Conservation (phyloP, 2,329 filamentous ascomycete genomes). For the Acrodontium crateriforme region DNA sequence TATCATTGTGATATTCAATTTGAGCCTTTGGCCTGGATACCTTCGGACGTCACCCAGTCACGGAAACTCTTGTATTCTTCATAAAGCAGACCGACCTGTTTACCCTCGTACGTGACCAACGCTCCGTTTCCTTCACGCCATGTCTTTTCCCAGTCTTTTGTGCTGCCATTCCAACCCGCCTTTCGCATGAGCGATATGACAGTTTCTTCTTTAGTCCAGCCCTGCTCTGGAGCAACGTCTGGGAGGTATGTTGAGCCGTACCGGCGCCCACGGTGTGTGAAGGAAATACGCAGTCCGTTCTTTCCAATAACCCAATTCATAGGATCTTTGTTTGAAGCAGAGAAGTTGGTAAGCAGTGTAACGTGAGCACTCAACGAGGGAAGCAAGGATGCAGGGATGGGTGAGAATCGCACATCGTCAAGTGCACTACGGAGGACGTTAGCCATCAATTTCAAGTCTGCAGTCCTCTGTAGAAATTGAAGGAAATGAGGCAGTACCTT, state of each 20-base stretch:
- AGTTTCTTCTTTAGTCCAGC: conserved; percentile 89
- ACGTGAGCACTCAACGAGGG: conserved; percentile 59
- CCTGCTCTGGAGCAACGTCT: conserved; percentile 81
- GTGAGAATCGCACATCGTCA: conserved; percentile 47
- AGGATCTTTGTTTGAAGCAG: conserved; percentile 44
- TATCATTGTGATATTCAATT: too few species aligned
- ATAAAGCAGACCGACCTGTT: conserved; percentile 58
- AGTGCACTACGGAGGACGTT: conserved; percentile 36
- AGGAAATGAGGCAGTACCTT: conserved; percentile 37
- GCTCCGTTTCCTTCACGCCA: conserved; percentile 66
- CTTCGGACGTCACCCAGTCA: conserved; percentile 62
- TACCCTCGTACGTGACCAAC: conserved; percentile 75
- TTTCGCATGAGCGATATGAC: conserved; percentile 84
- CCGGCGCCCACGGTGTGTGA: conserved; percentile 56
- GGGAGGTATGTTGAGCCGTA: conserved; percentile 86
- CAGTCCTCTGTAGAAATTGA: not conserved
- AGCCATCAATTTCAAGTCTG: conserved; percentile 1
- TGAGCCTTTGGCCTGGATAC: too few species aligned
- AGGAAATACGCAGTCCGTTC: conserved; percentile 79
- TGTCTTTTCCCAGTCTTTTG: conserved; percentile 29
- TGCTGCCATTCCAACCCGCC: conserved; percentile 68
- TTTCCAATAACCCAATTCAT: conserved; percentile 78
- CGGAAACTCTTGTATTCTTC: conserved; percentile 67
- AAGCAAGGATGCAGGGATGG: conserved; percentile 53
- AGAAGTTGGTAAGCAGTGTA: conserved; percentile 53